phyloP scores from a whole-genome alignment of 345 rosid genomes.

The Luvunga scandens region DNA sequence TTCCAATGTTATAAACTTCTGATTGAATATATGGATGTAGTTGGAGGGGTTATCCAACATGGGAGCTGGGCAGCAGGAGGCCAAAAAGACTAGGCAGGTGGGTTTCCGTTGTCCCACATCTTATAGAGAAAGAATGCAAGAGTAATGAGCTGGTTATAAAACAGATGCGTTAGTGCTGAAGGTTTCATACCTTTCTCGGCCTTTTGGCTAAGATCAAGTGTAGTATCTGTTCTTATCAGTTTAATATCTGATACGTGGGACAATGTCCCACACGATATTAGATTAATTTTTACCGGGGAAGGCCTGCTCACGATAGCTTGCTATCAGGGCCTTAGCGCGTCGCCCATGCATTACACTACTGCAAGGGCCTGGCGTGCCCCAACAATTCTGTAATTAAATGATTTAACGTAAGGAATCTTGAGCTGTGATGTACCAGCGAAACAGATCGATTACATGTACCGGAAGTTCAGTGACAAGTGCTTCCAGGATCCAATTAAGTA shows the following conservation, averaged over 20 bases:
- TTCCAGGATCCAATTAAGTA: too few relatives aligned
- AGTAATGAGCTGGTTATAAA: too few relatives aligned
- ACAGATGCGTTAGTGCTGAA: too few relatives aligned
- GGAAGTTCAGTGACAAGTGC: too few relatives aligned
- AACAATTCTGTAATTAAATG: accelerated
- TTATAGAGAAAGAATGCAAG: neutral
- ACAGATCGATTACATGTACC: too few relatives aligned
- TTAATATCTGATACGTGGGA: slow-evolving; percentile 40
- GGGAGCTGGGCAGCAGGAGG: too few relatives aligned
- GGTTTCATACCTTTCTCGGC: slow-evolving; percentile 55
- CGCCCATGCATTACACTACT: neutral
- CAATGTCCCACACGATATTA: slow-evolving; percentile 38
- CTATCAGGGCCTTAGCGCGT: neutral
- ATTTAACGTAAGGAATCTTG: too few relatives aligned
- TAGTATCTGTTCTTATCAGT: slow-evolving; percentile 48
- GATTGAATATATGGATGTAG: too few relatives aligned
- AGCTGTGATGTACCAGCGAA: too few relatives aligned
- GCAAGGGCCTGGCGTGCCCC: slow-evolving; percentile 6
- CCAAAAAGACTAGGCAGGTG: neutral
- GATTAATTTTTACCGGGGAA: slow-evolving; percentile 25
- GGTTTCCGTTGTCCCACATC: neutral
- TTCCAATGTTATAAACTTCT: too few relatives aligned
- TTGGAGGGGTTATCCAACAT: too few relatives aligned
- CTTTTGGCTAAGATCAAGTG: slow-evolving; percentile 52
- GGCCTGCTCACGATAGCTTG: neutral